Evolutionary conservation across 164 flowering plant genomes (phyloP).

Genomic region (Umbellularia californica): DNA sequence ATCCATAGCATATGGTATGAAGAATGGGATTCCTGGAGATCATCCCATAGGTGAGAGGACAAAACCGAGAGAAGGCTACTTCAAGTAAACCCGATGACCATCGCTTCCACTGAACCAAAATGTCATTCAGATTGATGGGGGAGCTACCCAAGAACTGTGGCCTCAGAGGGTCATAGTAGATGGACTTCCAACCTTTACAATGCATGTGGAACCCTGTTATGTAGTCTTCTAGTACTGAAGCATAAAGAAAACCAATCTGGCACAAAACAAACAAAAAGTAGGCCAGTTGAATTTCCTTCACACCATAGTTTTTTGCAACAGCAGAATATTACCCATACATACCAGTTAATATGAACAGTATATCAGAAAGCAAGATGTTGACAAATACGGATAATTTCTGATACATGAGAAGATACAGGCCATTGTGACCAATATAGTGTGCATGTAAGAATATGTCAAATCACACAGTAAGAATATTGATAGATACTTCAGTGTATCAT

Average conservation of each 20-base stretch:
- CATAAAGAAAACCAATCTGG: slow-evolving; percentile 14
- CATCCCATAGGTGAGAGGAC: not conserved
- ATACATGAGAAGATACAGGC: no score
- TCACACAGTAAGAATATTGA: no score
- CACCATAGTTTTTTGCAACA: no score
- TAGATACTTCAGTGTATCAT: no score
- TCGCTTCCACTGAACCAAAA: slow-evolving; percentile 5
- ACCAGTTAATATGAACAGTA: no score
- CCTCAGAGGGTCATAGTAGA: not conserved
- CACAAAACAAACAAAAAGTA: not conserved
- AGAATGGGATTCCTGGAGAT: not conserved
- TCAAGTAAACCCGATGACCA: slow-evolving; percentile 2
- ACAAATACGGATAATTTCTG: no score
- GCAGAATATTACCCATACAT: no score
- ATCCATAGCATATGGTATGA: not conserved
- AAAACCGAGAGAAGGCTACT: not conserved
- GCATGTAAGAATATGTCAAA: no score
- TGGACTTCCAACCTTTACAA: slow-evolving; percentile 7
- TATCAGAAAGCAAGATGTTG: no score
- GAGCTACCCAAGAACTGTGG: slow-evolving; percentile 4
- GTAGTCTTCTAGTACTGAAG: slow-evolving; percentile 11
- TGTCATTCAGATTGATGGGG: slow-evolving; percentile 2
- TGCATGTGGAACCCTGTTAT: slow-evolving; percentile 10
- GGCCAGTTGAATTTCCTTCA: not conserved
- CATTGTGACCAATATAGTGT: no score